Conservation (phyloP, 352 stramenopile genomes). For the Saprolegnia diclina region DNA sequence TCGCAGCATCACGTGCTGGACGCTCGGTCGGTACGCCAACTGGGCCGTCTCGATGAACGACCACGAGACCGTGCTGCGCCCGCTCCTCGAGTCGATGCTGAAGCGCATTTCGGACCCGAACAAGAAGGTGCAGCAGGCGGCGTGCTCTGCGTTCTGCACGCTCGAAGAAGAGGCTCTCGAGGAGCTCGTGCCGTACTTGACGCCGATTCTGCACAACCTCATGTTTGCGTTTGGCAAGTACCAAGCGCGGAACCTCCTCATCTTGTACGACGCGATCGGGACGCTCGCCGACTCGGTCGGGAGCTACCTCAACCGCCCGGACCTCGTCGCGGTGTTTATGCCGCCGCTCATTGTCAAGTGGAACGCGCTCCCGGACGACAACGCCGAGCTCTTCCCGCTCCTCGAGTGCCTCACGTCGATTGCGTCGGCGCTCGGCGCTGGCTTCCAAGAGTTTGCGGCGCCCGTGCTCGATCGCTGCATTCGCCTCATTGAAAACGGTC, state of each 20-base stretch:
- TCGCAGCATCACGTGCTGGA: constrained; percentile 93
- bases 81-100: constrained; percentile 83
- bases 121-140: constrained; percentile 94
- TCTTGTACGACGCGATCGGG: constrained; percentile 94
- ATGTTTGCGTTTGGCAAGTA: constrained; percentile 92
- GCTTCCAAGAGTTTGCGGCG: constrained; percentile 84
- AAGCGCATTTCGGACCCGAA: constrained; percentile 86
- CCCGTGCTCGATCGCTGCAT: constrained; percentile 76
- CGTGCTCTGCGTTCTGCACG: constrained; percentile 92
- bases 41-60: constrained; percentile 92
- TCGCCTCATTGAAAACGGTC: constrained; percentile 76
- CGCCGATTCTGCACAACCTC: constrained; percentile 88
- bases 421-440: constrained; percentile 71
- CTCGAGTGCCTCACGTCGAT: constrained; percentile 88
- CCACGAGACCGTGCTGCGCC: constrained; percentile 62
- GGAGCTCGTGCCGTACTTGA: constrained; percentile 90
- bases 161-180: constrained; percentile 91
- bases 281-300: constrained; percentile 93
- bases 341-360: constrained; percentile 91
- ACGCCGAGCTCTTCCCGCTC: constrained; percentile 75
- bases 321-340: constrained; percentile 90
- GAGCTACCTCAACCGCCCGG: constrained; percentile 85
- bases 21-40: constrained; percentile 85
- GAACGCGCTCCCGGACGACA: constrained; percentile 75
- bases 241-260: constrained; percentile 91